phyloP scores from a whole-genome alignment of 441 rosid species.

The Capsella rubella region DNA sequence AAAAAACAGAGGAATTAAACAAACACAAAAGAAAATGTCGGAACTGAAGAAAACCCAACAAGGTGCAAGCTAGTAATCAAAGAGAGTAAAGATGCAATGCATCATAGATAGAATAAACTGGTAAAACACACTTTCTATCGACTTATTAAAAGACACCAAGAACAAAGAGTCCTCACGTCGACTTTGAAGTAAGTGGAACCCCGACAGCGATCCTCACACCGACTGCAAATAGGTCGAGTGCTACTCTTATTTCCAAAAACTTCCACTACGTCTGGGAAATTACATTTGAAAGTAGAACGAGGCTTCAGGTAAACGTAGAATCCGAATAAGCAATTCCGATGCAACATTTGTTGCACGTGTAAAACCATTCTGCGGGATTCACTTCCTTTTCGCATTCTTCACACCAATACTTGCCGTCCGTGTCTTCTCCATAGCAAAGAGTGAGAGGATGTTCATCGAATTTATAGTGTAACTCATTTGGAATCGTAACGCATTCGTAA shows the following conservation, averaged over 20 bases:
- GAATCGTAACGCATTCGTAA: slow-evolving; percentile 6
- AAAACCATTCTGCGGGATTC: slow-evolving; percentile 7
- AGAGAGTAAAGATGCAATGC: no score
- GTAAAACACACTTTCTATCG: not conserved
- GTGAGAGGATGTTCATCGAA: slow-evolving; percentile 17
- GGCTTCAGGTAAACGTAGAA: not conserved
- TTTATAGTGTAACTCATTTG: not conserved
- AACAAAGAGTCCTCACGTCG: slow-evolving; percentile 5
- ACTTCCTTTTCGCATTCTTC: slow-evolving; percentile 15
- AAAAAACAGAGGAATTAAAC: not conserved
- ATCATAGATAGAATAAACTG: not conserved
- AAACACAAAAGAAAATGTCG: not conserved
- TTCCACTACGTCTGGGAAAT: not conserved
- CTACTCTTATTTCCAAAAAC: not conserved
- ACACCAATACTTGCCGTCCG: slow-evolving; percentile 1
- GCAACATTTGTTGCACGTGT: slow-evolving; percentile 8
- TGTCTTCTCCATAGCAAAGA: slow-evolving; percentile 18
- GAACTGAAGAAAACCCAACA: not conserved
- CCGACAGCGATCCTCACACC: not conserved
- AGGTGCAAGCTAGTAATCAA: no score
- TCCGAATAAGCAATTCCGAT: not conserved
- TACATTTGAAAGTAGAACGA: not conserved
- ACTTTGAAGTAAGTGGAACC: slow-evolving; percentile 12
- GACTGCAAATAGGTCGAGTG: not conserved
- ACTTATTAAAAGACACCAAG: not conserved